Evolutionary conservation across 305 asterid species (phyloP).

Genomic region (Salvia sclarea): DNA sequence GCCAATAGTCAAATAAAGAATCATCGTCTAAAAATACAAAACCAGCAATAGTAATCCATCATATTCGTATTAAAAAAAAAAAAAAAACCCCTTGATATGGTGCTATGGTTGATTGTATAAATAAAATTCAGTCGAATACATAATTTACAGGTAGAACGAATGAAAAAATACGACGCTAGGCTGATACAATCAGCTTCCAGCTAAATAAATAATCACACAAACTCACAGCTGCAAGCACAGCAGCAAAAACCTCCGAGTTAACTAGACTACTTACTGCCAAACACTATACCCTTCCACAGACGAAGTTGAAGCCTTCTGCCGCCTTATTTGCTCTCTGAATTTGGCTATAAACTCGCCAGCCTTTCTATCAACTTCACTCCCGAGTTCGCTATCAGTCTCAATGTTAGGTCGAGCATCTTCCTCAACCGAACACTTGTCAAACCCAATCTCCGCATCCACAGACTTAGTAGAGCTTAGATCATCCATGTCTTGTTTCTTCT

Average conservation of each 20-base stretch:
- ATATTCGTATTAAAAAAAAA: not conserved
- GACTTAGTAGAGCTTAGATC: constrained; percentile 27
- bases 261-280: constrained; percentile 17
- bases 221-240: constrained; percentile 15
- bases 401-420: constrained; percentile 35
- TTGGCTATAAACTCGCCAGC: constrained; percentile 95
- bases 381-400: constrained; percentile 54
- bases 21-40: not conserved
- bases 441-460: constrained; percentile 31
- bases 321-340: constrained; percentile 89
- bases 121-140: constrained; percentile 12
- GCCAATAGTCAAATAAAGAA: not conserved
- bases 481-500: constrained; percentile 34
- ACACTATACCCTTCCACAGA: constrained; percentile 35
- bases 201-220: not conserved
- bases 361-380: constrained; percentile 91
- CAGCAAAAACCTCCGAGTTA: constrained; percentile 13
- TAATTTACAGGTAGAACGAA: constrained; percentile 32
- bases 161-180: constrained; percentile 29
- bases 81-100: not conserved
- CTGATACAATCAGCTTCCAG: constrained; percentile 16
- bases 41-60: not conserved
- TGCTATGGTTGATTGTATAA: not conserved
- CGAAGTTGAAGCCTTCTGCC: constrained; percentile 56
- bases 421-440: constrained; percentile 42